Percentiles rank a stretch among this genome's conserved stretches.
These are phyloP conservation scores for Tremella yokohamensis DNA, from an alignment of 768 basidiomycete species.

Conservation along the genomic window DNA sequence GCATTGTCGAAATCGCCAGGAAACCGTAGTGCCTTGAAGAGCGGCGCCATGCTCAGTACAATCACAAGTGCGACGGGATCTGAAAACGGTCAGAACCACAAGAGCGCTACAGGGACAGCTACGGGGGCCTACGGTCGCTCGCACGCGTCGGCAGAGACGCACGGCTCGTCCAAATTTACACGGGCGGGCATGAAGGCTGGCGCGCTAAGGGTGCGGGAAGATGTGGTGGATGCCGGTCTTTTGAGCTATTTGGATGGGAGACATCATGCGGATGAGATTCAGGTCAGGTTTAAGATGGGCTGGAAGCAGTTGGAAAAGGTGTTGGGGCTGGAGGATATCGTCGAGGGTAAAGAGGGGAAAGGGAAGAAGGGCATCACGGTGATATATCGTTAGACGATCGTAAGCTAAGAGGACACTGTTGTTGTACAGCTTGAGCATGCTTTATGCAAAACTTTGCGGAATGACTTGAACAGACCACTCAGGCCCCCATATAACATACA, in stretches of 20 bases:
- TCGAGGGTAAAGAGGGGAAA: conserved; percentile 66
- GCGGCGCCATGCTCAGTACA: neutral
- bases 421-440: too few relatives aligned
- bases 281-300: conserved; percentile 70
- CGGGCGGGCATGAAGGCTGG: conserved; percentile 9
- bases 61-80: neutral
- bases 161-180: conserved; percentile 5
- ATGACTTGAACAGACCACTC: too few relatives aligned
- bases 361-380: conserved; percentile 70
- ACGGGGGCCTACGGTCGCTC: neutral
- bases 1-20: conserved; percentile 6
- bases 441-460: too few relatives aligned
- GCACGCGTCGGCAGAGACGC: neutral
- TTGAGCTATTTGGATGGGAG: conserved; percentile 71
- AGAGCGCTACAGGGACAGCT: too few relatives aligned
- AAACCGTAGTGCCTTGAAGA: neutral
- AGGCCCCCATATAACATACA: too few relatives aligned
- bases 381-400: conserved; percentile 60
- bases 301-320: conserved; percentile 75
- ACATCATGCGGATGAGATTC: conserved; percentile 87
- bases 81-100: too few relatives aligned
- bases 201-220: conserved; percentile 15
- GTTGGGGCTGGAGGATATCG: conserved; percentile 55
- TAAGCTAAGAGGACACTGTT: too few relatives aligned
- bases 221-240: conserved; percentile 22